A percentile compares a stretch with the other conserved stretches of the same genome.
Evolutionary conservation across 2,329 filamentous ascomycete species (phyloP).

Genomic region (Orbilia oligospora): DNA sequence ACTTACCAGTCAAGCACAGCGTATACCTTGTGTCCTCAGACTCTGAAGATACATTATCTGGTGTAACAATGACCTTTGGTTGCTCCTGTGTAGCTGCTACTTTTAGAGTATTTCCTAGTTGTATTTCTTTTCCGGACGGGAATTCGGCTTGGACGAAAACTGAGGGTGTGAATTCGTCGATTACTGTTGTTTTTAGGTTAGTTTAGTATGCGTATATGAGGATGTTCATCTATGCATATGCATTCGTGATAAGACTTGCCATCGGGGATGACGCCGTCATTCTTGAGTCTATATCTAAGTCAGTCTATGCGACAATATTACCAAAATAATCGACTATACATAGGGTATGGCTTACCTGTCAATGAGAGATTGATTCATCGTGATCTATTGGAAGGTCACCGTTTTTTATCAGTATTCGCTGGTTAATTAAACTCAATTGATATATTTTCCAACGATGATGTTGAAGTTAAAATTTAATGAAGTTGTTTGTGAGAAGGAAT

Average conservation of each 20-base stretch:
- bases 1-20: constrained; percentile 49
- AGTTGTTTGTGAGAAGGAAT: too few species aligned
- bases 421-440: too few species aligned
- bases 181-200: constrained; percentile 68
- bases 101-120: constrained; percentile 71
- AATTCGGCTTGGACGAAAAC: constrained; percentile 71
- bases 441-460: not conserved
- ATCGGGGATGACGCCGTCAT: constrained; percentile 65
- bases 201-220: not conserved
- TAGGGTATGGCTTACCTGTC: constrained; percentile 54
- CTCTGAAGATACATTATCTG: constrained; percentile 44
- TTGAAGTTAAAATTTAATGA: too few species aligned
- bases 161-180: constrained; percentile 74
- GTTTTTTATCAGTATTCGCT: too few species aligned
- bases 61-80: constrained; percentile 66
- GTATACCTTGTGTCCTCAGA: constrained; percentile 62
- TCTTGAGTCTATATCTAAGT: constrained; percentile 62
- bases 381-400: constrained; percentile 41
- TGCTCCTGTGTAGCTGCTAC: constrained; percentile 66
- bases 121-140: constrained; percentile 68
- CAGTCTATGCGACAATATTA: not conserved
- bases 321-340: too few species aligned
- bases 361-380: constrained; percentile 62
- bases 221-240: constrained; percentile 32
- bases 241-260: constrained; percentile 63